These are phyloP conservation scores for Penicillium pancosmium DNA, from an alignment of 495 filamentous ascomycete species.

Conservation along the genomic window DNA sequence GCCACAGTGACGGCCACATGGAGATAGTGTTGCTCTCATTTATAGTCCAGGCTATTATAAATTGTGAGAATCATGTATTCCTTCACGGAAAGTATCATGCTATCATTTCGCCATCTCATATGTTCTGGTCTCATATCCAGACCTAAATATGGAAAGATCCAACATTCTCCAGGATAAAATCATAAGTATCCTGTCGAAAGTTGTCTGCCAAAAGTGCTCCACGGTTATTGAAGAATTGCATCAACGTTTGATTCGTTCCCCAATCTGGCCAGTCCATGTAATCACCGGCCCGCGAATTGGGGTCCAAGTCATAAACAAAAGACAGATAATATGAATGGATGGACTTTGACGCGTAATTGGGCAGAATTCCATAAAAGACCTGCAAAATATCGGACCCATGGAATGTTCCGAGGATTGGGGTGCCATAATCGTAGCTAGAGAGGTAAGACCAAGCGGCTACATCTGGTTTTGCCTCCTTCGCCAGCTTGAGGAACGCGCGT, in stretches of 20 bases:
- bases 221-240: conserved; percentile 56
- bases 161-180: conserved; percentile 52
- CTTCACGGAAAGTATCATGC: too few relatives aligned
- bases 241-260: conserved; percentile 50
- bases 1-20: conserved; percentile 30
- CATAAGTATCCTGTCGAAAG: conserved; percentile 54
- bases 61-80: too few relatives aligned
- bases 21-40: conserved; percentile 10
- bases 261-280: conserved; percentile 65
- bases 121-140: too few relatives aligned
- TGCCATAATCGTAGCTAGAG: conserved; percentile 65
- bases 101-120: too few relatives aligned
- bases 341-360: conserved; percentile 61
- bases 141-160: conserved; percentile 46
- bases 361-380: conserved; percentile 63
- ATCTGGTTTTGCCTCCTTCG: conserved; percentile 46
- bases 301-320: conserved; percentile 67
- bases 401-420: conserved; percentile 71
- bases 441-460: conserved; percentile 74
- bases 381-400: conserved; percentile 69
- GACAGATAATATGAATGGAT: conserved; percentile 66
- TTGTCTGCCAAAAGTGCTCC: conserved; percentile 57
- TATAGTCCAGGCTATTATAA: not conserved
- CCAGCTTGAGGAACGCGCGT: conserved; percentile 53
- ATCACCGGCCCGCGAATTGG: conserved; percentile 50